Evolutionary conservation across 2,329 filamentous ascomycete genomes (phyloP).

Genomic region (Sporothrix brunneoviolacea): DNA sequence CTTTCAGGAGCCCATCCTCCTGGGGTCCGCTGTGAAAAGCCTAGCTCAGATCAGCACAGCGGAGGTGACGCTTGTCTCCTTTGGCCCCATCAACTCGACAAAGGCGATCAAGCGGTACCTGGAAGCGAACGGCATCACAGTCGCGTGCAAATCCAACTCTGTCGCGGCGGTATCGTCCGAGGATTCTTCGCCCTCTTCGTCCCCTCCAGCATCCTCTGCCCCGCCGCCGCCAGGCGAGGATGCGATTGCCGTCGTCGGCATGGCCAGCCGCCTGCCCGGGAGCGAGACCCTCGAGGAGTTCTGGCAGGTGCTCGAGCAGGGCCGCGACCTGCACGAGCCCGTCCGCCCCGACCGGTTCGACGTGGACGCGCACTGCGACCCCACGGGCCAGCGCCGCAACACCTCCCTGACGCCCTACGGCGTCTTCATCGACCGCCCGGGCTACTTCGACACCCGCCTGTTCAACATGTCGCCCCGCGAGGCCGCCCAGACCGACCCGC

Average conservation of each 20-base stretch:
- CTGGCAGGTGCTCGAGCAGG: not conserved
- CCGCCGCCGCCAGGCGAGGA: not conserved
- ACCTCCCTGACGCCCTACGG: not conserved
- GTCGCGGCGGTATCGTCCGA: not conserved
- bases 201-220: not conserved
- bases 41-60: not conserved
- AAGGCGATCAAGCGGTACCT: not conserved
- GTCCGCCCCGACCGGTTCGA: not conserved
- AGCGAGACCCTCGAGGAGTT: not conserved
- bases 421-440: slow-evolving; percentile 67
- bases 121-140: not conserved
- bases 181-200: no score
- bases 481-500: slow-evolving; percentile 71
- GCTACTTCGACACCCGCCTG: slow-evolving; percentile 70
- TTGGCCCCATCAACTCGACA: not conserved
- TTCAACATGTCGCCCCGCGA: slow-evolving; percentile 57
- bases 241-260: not conserved
- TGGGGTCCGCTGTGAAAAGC: not conserved
- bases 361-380: not conserved
- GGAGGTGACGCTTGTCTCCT: not conserved
- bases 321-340: not conserved
- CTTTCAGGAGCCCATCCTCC: not conserved
- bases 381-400: not conserved
- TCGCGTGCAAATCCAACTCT: not conserved
- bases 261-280: not conserved